A percentile compares a stretch with the other conserved stretches of the same genome.
phyloP scores from a whole-genome alignment of 139 green algal species.

The Tetratostichococcus sp. region DNA sequence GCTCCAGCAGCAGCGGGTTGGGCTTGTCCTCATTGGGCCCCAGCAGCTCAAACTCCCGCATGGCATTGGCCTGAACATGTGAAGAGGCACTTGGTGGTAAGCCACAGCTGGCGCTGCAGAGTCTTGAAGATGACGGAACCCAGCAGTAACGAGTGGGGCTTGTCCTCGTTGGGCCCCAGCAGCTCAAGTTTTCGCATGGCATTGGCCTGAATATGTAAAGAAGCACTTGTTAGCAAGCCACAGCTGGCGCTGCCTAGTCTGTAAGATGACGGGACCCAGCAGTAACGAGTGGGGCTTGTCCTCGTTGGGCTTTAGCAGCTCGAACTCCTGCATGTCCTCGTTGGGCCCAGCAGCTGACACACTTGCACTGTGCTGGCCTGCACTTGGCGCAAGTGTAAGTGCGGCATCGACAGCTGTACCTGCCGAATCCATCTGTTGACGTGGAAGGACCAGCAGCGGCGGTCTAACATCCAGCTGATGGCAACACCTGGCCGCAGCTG shows the following conservation, averaged over 20 bases:
- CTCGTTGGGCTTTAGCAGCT: conserved; percentile 14
- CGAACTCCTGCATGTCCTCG: conserved; percentile 27
- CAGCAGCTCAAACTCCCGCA: conserved; percentile 69
- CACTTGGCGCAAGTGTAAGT: too few relatives aligned
- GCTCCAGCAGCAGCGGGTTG: conserved; percentile 65
- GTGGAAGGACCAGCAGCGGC: too few relatives aligned
- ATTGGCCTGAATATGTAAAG: conserved; percentile 47
- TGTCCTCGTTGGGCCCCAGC: conserved; percentile 5
- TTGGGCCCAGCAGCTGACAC: too few relatives aligned
- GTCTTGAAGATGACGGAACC: too few relatives aligned
- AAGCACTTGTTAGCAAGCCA: too few relatives aligned
- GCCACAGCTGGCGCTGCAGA: too few relatives aligned
- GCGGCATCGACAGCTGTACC: too few relatives aligned
- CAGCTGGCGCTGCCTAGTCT: too few relatives aligned
- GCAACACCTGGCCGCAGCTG: too few relatives aligned
- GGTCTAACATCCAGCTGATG: too few relatives aligned
- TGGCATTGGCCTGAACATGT: conserved; percentile 44
- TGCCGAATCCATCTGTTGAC: too few relatives aligned
- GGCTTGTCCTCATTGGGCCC: conserved; percentile 57
- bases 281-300: neutral
- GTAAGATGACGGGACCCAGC: too few relatives aligned
- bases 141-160: neutral
- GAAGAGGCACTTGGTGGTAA: conserved; percentile 7
- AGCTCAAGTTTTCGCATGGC: conserved; percentile 28
- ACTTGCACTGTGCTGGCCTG: neutral